A percentile compares a stretch with the other conserved stretches of the same genome.
Conservation (phyloP, 2,329 filamentous ascomycete genomes). For the Monilinia fructigena region DNA sequence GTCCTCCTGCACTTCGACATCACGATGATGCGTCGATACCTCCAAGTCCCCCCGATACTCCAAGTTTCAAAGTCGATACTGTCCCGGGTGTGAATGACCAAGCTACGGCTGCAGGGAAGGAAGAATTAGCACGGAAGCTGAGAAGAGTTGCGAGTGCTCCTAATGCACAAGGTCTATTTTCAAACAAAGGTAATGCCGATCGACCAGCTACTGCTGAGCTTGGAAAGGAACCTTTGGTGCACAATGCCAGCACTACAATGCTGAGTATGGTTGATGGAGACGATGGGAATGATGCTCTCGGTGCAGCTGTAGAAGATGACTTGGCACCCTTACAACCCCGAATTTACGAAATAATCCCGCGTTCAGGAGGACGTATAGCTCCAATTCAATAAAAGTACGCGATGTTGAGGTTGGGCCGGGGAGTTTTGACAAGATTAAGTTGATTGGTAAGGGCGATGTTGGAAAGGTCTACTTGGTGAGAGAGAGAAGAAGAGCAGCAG, state of each 20-base stretch:
- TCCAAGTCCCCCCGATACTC: conserved; percentile 88
- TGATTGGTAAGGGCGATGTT: conserved; percentile 98
- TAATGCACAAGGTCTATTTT: conserved; percentile 91
- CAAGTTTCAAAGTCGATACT: conserved; percentile 70
- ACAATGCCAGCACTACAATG: conserved; percentile 52
- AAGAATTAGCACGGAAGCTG: conserved; percentile 89
- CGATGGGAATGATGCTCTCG: conserved; percentile 40
- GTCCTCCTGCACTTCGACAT: conserved; percentile 87
- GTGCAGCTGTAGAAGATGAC: conserved; percentile 49
- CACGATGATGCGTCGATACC: conserved; percentile 93
- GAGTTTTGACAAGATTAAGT: conserved; percentile 99
- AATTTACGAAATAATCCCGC: conserved; percentile 68
- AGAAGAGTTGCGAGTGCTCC: conserved; percentile 93
- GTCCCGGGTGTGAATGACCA: conserved; percentile 62
- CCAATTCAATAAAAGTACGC: conserved; percentile 97
- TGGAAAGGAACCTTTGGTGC: conserved; percentile 73
- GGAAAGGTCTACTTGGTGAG: conserved; percentile 97
- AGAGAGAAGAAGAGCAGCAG: conserved; percentile 94
- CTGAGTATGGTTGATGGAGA: conserved; percentile 50
- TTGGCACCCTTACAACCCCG: conserved; percentile 64
- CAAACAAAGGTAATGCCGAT: conserved; percentile 57
- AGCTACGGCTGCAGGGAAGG: conserved; percentile 76
- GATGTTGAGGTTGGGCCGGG: conserved; percentile 93
- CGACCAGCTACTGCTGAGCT: conserved; percentile 83
- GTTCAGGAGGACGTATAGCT: conserved; percentile 95